Evolutionary conservation across 805 yeast species (phyloP), one percentile per base, ranked within the genome.

Genomic region (Cyberlindnera suaveolens): DNA sequence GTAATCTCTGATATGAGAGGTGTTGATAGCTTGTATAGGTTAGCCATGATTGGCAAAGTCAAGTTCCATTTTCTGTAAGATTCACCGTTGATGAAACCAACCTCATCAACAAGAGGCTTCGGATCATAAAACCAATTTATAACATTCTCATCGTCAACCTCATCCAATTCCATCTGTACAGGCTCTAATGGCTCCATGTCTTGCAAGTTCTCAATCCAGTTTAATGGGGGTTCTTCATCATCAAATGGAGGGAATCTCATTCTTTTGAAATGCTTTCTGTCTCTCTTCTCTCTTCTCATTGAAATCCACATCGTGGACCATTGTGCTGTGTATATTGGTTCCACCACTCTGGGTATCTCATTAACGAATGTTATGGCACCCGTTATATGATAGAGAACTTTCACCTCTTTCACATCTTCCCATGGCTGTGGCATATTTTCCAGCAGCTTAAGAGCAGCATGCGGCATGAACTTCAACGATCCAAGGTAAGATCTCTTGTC

Each of bases 401-500:
- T 79, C 18, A 93, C 98, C 36, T 85, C 95, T 48, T 85, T 85
- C 2, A 75, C 67, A 41, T 78, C 76, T 61, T 93, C 98, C 99
- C 99, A 93, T 1, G 99, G 99, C 60, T 89, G 96, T 0, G 99
- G 99, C 91, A 93, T 91, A 57, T 88, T 89, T 56, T 93, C 99
- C 33, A 93, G 58, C 33, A 93, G 72, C 62, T 93, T 93, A 51
- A 89, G 63, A 4, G 89, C 76, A 0, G 99, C 96, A 65, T 91
- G 98, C 0, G 99, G 99, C 82, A 95, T 76, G 65, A 84, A 95
- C 64, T 89, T 91, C 44, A 93, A 69, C 1, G 98, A 90, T 2
- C 96, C 96, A 20, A 95, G 65, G 55, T 86, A 89, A 0, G 96
- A 79, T 46, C 91, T 71, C 58, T 89, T 90, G 56, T 91, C 97